These are phyloP conservation scores for Acorus calamus DNA, from an alignment of 106 monocot genomes.

Conservation along the genomic window DNA sequence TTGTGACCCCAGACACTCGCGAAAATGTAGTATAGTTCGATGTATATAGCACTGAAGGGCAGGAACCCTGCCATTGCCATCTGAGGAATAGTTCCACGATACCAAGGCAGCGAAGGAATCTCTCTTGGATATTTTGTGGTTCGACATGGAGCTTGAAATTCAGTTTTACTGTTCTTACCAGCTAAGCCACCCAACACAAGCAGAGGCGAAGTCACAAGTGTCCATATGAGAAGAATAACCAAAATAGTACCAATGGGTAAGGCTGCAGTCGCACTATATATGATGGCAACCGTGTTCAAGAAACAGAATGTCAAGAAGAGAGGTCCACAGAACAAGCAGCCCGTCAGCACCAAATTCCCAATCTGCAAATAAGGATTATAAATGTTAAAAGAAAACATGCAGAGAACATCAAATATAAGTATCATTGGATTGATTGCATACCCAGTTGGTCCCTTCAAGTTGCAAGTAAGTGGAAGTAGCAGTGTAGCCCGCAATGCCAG, in stretches of 20 bases:
- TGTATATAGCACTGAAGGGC: constrained; percentile 71
- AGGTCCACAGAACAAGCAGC: constrained; percentile 65
- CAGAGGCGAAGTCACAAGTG: constrained; percentile 54
- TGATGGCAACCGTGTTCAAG: constrained; percentile 64
- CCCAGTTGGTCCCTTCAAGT: constrained; percentile 73
- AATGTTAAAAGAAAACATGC: not conserved
- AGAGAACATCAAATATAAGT: not conserved
- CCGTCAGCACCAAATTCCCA: constrained; percentile 59
- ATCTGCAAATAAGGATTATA: constrained; percentile 22
- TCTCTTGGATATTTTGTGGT: constrained; percentile 72
- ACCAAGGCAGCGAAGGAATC: constrained; percentile 67
- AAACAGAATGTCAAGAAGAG: constrained; percentile 67
- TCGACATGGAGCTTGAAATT: constrained; percentile 66
- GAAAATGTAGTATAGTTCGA: constrained; percentile 75
- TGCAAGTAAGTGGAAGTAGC: constrained; percentile 63
- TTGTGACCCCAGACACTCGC: constrained; percentile 82
- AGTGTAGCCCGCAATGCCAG: constrained; percentile 69
- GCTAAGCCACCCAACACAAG: constrained; percentile 67
- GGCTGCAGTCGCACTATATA: constrained; percentile 60
- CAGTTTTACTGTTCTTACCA: constrained; percentile 57
- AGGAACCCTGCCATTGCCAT: constrained; percentile 79
- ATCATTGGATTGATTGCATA: constrained; percentile 17
- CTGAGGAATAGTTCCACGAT: constrained; percentile 57
- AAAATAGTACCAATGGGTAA: constrained; percentile 71
- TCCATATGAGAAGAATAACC: constrained; percentile 73